phyloP scores from a whole-genome alignment of 768 basidiomycete species.

The Hortiboletus flavorubellus region DNA sequence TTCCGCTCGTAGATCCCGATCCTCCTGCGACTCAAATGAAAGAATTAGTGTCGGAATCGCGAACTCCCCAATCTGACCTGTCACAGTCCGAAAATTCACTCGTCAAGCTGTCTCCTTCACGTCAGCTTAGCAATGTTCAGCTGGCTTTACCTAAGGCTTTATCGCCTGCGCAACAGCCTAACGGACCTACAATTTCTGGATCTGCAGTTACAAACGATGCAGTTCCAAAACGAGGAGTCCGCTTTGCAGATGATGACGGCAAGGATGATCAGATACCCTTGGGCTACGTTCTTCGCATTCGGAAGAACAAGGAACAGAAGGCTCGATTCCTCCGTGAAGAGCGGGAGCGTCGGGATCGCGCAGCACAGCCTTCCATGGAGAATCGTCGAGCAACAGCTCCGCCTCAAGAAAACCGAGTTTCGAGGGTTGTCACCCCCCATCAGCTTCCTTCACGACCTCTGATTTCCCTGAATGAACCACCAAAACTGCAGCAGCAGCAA shows the following conservation, averaged over 20 bases:
- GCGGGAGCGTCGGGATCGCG: conserved; percentile 48
- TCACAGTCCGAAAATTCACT: conserved; percentile 4
- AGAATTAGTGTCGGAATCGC: conserved; percentile 1
- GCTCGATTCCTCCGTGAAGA: conserved; percentile 62
- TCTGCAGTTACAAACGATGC: conserved; percentile 8
- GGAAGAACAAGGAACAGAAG: conserved; percentile 72
- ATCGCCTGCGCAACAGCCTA: conserved; percentile 1
- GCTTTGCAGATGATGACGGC: conserved; percentile 58
- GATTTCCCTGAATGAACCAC: conserved; percentile 11
- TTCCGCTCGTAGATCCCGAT: conserved; percentile 20
- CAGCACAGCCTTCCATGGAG: conserved; percentile 30
- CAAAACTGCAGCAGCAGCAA: conserved; percentile 2
- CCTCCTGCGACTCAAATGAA: conserved; percentile 12
- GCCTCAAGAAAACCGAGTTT: conserved; percentile 9
- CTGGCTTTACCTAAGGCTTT: neutral
- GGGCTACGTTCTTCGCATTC: conserved; percentile 64
- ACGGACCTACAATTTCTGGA: conserved; percentile 5
- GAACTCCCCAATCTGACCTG: neutral
- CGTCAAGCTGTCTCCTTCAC: neutral
- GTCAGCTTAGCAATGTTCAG: neutral
- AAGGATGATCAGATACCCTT: conserved; percentile 69
- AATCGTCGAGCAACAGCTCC: conserved; percentile 21
- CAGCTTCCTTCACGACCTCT: conserved; percentile 14
- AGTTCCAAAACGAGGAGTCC: conserved; percentile 49
- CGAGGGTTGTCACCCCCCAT: conserved; percentile 17